phyloP scores from a whole-genome alignment of 2,329 filamentous ascomycete genomes.

The Colletotrichum endophyticum region DNA sequence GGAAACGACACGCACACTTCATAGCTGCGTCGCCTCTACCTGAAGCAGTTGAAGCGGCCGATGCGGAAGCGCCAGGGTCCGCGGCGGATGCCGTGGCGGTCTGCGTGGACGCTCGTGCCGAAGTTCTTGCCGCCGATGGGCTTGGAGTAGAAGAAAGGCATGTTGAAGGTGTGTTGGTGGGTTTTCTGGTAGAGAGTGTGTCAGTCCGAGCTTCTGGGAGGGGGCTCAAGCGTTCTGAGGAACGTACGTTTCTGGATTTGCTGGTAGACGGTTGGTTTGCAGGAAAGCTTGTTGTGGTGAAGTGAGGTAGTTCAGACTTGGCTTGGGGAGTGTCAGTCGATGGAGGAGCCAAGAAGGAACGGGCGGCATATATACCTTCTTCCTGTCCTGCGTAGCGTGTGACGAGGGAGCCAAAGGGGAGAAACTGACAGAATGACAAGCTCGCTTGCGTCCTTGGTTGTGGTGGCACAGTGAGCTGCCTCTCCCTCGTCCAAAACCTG shows the following conservation, averaged over 20 bases:
- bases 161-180: constrained; percentile 24
- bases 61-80: constrained; percentile 57
- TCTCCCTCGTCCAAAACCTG: background rate
- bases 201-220: background rate
- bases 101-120: constrained; percentile 52
- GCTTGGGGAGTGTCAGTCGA: background rate
- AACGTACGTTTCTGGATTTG: background rate
- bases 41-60: constrained; percentile 58
- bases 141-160: constrained; percentile 55
- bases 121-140: constrained; percentile 52
- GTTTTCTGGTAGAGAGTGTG: background rate
- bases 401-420: background rate
- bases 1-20: background rate
- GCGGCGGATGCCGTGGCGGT: constrained; percentile 50
- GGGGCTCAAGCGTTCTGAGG: background rate
- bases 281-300: background rate
- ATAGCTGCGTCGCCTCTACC: constrained; percentile 3
- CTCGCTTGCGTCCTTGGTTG: constrained; percentile 3
- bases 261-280: background rate
- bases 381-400: background rate
- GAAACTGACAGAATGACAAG: background rate
- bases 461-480: background rate
- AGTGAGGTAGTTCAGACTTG: background rate
- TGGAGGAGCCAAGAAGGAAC: background rate
- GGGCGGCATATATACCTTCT: background rate